Evolutionary conservation across 1,284 basidiomycete species (phyloP).

Genomic region (Ustilago cynodontis): DNA sequence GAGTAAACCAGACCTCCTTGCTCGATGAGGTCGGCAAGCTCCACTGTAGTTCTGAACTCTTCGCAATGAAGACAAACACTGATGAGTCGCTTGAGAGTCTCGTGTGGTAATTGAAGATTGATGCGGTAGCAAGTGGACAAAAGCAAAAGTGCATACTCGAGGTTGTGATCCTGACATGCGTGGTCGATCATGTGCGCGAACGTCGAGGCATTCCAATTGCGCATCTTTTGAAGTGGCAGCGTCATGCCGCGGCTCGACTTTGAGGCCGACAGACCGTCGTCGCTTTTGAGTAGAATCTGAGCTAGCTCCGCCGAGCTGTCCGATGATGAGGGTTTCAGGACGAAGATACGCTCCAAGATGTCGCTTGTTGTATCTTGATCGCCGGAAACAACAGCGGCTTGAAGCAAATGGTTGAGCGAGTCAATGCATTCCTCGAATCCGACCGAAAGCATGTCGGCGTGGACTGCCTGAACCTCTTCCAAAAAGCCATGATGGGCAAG

Average conservation of each 20-base stretch:
- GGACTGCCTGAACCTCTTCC: slow-evolving; percentile 34
- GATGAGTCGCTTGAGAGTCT: slow-evolving; percentile 25
- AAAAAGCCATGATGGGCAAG: slow-evolving; percentile 42
- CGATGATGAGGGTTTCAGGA: slow-evolving; percentile 10
- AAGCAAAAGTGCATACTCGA: slow-evolving; percentile 54
- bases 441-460: slow-evolving; percentile 49
- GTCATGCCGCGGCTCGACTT: slow-evolving; percentile 2
- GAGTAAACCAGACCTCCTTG: slow-evolving; percentile 29
- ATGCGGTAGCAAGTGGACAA: slow-evolving; percentile 37
- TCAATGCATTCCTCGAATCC: slow-evolving; percentile 34
- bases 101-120: slow-evolving; percentile 28
- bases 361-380: slow-evolving; percentile 20
- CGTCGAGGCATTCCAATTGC: slow-evolving; percentile 56
- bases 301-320: slow-evolving; percentile 19
- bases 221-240: slow-evolving; percentile 21
- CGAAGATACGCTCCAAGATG: slow-evolving; percentile 33
- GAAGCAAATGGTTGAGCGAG: slow-evolving; percentile 47
- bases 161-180: slow-evolving; percentile 44
- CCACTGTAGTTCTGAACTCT: slow-evolving; percentile 51
- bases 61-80: slow-evolving; percentile 30
- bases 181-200: slow-evolving; percentile 47
- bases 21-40: slow-evolving; percentile 47
- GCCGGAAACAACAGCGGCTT: slow-evolving; percentile 45
- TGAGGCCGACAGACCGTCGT: background rate
- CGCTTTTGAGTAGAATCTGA: slow-evolving; percentile 11